Evolutionary conservation across 441 rosid genomes (phyloP), one percentile per base, ranked within the genome.

Genomic region (Aquilaria agallochum): DNA sequence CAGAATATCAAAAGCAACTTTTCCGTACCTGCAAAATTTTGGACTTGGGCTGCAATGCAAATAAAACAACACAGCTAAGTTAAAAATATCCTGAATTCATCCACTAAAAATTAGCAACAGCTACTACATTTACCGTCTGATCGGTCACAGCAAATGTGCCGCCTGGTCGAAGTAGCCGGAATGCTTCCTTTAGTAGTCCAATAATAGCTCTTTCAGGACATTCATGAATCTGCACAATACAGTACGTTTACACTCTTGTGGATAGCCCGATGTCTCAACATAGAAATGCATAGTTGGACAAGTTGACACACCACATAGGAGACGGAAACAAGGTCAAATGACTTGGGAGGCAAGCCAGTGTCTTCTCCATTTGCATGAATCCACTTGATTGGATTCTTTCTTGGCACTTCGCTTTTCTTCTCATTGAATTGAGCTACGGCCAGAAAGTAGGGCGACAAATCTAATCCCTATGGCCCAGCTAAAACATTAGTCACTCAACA

Each of bases 391-490:
- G 82, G 74, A 57, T 72, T 65, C 48, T 67, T 62, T 60, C 83
- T 69, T 15, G 78, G 68, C 32, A 65, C 46, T 20, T 20, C 20
- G 15, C 63, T 53, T 62, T 65, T 68, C 73, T 79, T 85, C 59
- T 77, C 88, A 63, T 77, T 77, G 70, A 61, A 76, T 70, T 82
- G 77, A 48, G 90, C 87, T 40, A 80, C 90, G 9, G 90, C 69
- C 11, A 85, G 84, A 67, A 85, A 85, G 69, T 80, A 76, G 31
- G 90, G 88, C 2, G 90, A 85, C 57, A 85, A 74, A 80, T 84
- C 90, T n/a, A 84, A 68, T 53, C 84, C 90, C 90, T 82, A 68
- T 56, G 71, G 31, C 15, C 60, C 51, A 51, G 47, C 62, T 40
- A 42, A 31, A 20, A 20, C 20, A 20, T 20, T 20, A 20, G 20